These are phyloP conservation scores for Psilocybe sp. DNA, from an alignment of 768 basidiomycete species.

Conservation along the genomic window DNA sequence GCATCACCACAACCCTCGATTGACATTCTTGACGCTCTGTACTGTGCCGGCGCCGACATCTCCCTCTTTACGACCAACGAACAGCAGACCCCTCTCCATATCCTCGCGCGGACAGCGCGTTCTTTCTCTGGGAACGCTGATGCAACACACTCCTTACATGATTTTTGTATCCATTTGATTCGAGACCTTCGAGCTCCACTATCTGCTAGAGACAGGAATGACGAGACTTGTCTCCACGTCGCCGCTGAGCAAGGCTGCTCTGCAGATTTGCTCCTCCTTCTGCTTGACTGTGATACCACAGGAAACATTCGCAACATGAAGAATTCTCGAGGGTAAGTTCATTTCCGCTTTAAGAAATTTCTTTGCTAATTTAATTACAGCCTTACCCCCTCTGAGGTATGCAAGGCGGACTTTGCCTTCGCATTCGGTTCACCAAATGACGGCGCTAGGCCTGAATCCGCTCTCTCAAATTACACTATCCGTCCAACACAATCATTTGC, in stretches of 20 bases:
- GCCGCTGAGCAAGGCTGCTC: constrained; percentile 74
- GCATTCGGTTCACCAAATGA: constrained; percentile 62
- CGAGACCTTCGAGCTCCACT: constrained; percentile 68
- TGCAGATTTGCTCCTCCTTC: constrained; percentile 56
- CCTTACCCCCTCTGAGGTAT: constrained; percentile 66
- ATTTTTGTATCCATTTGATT: constrained; percentile 66
- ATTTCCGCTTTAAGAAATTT: neutral
- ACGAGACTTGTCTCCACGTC: constrained; percentile 78
- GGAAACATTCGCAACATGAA: constrained; percentile 56
- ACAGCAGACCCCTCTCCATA: constrained; percentile 67
- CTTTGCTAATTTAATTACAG: constrained; percentile 26
- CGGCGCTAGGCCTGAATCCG: constrained; percentile 46
- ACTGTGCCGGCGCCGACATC: constrained; percentile 74
- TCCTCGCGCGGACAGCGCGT: constrained; percentile 47
- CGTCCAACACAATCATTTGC: constrained; percentile 45
- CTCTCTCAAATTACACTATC: constrained; percentile 54
- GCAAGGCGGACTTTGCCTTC: constrained; percentile 60
- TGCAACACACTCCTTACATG: constrained; percentile 40
- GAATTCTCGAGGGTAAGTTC: constrained; percentile 68
- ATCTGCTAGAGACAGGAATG: constrained; percentile 59
- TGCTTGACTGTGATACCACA: constrained; percentile 63
- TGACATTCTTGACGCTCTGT: constrained; percentile 66
- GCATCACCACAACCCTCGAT: constrained; percentile 52
- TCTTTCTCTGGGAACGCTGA: constrained; percentile 30
- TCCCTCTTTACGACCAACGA: constrained; percentile 64